Conservation (phyloP, 805 yeast genomes). For the Wickerhamiella cacticola region DNA sequence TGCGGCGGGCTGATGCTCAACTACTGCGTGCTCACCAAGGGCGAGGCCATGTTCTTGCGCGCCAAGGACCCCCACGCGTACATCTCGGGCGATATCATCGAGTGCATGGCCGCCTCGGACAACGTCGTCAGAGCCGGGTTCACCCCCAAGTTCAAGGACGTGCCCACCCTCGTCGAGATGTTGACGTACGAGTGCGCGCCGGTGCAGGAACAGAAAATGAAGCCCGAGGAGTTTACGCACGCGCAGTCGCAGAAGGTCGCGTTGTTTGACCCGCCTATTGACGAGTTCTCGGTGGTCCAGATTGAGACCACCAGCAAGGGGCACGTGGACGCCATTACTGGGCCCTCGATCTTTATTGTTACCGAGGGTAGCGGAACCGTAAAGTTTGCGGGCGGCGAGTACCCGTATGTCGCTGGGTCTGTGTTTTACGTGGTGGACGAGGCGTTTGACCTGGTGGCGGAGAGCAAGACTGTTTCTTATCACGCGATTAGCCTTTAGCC, state of each 20-base stretch:
- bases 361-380: slow-evolving; percentile 70
- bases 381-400: slow-evolving; percentile 31
- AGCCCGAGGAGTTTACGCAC: slow-evolving; percentile 39
- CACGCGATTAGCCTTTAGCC: slow-evolving; percentile 52
- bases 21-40: slow-evolving; percentile 68
- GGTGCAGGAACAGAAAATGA: slow-evolving; percentile 89
- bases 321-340: slow-evolving; percentile 49
- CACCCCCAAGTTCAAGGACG: slow-evolving; percentile 99
- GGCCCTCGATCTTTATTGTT: slow-evolving; percentile 79
- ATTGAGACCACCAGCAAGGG: slow-evolving; percentile 44
- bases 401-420: slow-evolving; percentile 53
- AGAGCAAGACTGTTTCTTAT: slow-evolving; percentile 53
- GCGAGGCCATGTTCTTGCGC: slow-evolving; percentile 92
- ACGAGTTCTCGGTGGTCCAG: slow-evolving; percentile 88
- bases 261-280: slow-evolving; percentile 91
- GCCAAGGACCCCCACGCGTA: slow-evolving; percentile 99
- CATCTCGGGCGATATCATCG: slow-evolving; percentile 92
- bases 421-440: slow-evolving; percentile 75
- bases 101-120: slow-evolving; percentile 99
- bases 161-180: slow-evolving; percentile 75
- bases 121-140: slow-evolving; percentile 98
- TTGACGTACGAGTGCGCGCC: slow-evolving; percentile 81
- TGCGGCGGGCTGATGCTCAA: slow-evolving; percentile 90
- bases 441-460: slow-evolving; percentile 40
- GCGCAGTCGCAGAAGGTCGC: slow-evolving; percentile 29